Percentiles rank a stretch among this genome's conserved stretches.
phyloP scores from a whole-genome alignment of 1,284 basidiomycete genomes.

The Irpex sp. region DNA sequence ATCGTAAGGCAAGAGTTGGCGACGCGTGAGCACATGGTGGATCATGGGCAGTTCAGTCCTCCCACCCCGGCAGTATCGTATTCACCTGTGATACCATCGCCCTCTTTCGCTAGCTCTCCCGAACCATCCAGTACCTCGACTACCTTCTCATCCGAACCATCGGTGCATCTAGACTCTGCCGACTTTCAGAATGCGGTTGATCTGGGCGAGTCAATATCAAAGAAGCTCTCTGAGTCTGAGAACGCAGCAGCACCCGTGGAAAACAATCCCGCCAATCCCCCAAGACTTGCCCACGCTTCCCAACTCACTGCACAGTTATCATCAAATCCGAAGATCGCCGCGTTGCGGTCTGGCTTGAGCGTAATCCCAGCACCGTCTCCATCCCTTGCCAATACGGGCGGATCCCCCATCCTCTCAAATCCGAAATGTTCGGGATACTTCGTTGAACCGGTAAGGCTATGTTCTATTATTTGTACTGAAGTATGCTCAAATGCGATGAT shows the following conservation, averaged over 20 bases:
- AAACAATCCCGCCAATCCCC: not conserved
- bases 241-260: not conserved
- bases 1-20: conserved; percentile 75
- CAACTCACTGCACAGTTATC: conserved; percentile 50
- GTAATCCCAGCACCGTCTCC: conserved; percentile 30
- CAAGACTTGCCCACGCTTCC: conserved; percentile 29
- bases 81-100: conserved; percentile 36
- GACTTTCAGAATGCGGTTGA: conserved; percentile 9
- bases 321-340: conserved; percentile 52
- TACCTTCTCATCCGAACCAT: not conserved
- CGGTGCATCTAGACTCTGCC: not conserved
- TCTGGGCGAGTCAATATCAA: conserved; percentile 9
- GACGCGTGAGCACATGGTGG: conserved; percentile 87
- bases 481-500: not conserved
- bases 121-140: not conserved
- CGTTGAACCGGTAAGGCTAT: conserved; percentile 79
- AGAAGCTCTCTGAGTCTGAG: conserved; percentile 1
- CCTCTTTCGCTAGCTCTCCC: conserved; percentile 45
- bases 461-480: not conserved
- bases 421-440: conserved; percentile 93
- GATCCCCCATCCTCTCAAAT: conserved; percentile 69
- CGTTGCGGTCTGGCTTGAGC: conserved; percentile 34
- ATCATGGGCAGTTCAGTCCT: conserved; percentile 78
- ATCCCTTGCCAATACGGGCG: conserved; percentile 26
- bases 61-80: conserved; percentile 44